Evolutionary conservation across 192 early-diverging fungal genomes (phyloP).

Genomic region (Backusella parvicylindrica): DNA sequence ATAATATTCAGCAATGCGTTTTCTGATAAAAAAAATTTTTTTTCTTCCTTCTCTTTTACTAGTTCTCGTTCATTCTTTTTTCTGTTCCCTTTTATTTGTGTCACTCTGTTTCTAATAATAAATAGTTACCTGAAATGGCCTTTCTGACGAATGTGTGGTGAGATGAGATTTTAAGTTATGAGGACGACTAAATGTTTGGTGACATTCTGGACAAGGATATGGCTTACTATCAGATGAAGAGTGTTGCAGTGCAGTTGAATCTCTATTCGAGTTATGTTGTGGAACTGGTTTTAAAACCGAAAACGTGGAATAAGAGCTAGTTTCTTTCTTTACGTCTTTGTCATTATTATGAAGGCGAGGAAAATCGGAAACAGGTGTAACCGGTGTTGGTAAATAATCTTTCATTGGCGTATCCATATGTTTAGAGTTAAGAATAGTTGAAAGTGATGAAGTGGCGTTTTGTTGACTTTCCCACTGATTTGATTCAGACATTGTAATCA

Average conservation of each 20-base stretch:
- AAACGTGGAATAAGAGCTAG: slow-evolving; percentile 4
- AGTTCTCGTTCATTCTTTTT: not conserved
- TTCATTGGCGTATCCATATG: slow-evolving; percentile 9
- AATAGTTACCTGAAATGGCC: slow-evolving; percentile 26
- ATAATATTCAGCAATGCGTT: not conserved
- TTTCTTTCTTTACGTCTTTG: slow-evolving; percentile 9
- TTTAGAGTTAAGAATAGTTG: slow-evolving; percentile 3
- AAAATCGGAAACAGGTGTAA: slow-evolving; percentile 15
- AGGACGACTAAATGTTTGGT: slow-evolving; percentile 27
- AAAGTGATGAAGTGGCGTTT: slow-evolving; percentile 4
- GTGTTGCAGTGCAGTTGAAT: not conserved
- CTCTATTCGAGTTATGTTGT: not conserved
- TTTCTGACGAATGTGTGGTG: slow-evolving; percentile 28
- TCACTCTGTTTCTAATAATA: slow-evolving; percentile 5
- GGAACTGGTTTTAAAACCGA: slow-evolving; percentile 4
- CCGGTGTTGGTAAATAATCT: slow-evolving; percentile 19
- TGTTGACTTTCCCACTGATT: slow-evolving; percentile 5
- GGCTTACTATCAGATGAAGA: not conserved
- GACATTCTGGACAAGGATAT: slow-evolving; percentile 24
- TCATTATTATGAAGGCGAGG: slow-evolving; percentile 2
- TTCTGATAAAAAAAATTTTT: not conserved
- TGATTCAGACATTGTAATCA: slow-evolving; percentile 5
- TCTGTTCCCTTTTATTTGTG: not conserved
- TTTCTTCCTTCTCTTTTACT: not conserved
- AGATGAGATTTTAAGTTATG: slow-evolving; percentile 35